Evolutionary conservation across 2,329 filamentous ascomycete species (phyloP), one percentile per base, ranked within the genome.

Genomic region (Verticillium dahliae): DNA sequence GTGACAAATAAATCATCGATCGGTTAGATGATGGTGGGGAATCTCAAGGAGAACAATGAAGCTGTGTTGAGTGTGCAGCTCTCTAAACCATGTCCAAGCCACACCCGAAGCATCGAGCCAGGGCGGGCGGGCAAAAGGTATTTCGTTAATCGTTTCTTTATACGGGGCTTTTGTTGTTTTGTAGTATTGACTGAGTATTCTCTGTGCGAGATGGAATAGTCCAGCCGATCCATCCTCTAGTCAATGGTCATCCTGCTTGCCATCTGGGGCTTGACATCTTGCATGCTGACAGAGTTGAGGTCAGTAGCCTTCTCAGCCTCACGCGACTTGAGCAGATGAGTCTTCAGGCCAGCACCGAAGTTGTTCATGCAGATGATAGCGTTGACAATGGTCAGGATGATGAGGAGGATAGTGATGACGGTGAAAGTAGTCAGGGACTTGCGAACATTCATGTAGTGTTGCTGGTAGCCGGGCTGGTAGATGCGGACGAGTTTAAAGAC

Each of bases 401-500:
- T 91, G 63, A 98, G 80, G 34, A 96, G 76, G 62, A 99, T 91
- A 50, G 95, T 97, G 69, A 99, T 89, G 65, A 97, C 87, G 59
- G 95, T 94, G 71, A 99, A 99, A 63, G 92, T 91, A 5, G 94
- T 97, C 71, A 99, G 81, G 15, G 90, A 94, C 71, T 90, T 90
- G 64, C 89, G 86, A 41, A 95, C 94, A 4, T 94, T 89, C 59
- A 81, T 73, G 78, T 98, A 99, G 66, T 86, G 81, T 1, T 73
- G 60, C 59, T 72, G 73, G 67, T 86, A 84, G 54, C 73, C 74
- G 11, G 85, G 79, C 68, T 90, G 86, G 76, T 96, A 99, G 86
- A 99, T 99, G 73, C 95, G 91, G 63, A 95, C 90, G 60, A 99
- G 86, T 82, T 99, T 99, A 85, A 97, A 99, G 72, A 97, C 85